These are phyloP conservation scores for Ampelomyces quisqualis DNA, from an alignment of 2,329 filamentous ascomycete genomes.

Conservation along the genomic window DNA sequence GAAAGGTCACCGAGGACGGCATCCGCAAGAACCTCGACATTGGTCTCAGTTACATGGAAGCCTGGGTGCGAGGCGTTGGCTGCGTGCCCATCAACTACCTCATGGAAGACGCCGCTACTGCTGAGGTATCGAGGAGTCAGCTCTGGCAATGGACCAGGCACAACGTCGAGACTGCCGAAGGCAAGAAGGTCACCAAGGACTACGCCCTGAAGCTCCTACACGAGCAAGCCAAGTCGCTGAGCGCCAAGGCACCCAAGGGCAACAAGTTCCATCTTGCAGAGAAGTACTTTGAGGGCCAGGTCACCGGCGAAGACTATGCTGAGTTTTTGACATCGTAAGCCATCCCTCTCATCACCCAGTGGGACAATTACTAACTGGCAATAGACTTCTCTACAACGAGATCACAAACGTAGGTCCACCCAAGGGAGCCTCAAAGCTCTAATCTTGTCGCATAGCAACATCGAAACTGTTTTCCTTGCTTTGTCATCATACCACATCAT, in stretches of 20 bases:
- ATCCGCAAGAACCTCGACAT: slow-evolving; percentile 98
- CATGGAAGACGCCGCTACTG: slow-evolving; percentile 98
- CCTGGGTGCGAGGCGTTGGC: slow-evolving; percentile 90
- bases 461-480: background rate
- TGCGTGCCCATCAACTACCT: slow-evolving; percentile 97
- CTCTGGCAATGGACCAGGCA: slow-evolving; percentile 93
- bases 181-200: slow-evolving; percentile 88
- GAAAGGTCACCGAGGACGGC: slow-evolving; percentile 85
- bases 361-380: slow-evolving; percentile 17
- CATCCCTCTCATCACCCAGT: background rate
- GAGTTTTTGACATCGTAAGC: slow-evolving; percentile 88
- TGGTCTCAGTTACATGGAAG: slow-evolving; percentile 97
- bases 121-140: slow-evolving; percentile 91
- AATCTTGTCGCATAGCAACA: slow-evolving; percentile 8
- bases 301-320: slow-evolving; percentile 95
- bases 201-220: slow-evolving; percentile 84
- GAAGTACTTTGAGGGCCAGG: slow-evolving; percentile 88
- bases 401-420: slow-evolving; percentile 72
- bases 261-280: slow-evolving; percentile 91
- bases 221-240: slow-evolving; percentile 77
- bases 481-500: background rate
- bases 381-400: slow-evolving; percentile 80
- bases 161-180: slow-evolving; percentile 74
- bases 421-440: slow-evolving; percentile 55
- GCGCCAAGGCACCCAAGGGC: slow-evolving; percentile 73